Evolutionary conservation across 169 alveolate species (phyloP).

Genomic region (Cyclospora cayetanensis): DNA sequence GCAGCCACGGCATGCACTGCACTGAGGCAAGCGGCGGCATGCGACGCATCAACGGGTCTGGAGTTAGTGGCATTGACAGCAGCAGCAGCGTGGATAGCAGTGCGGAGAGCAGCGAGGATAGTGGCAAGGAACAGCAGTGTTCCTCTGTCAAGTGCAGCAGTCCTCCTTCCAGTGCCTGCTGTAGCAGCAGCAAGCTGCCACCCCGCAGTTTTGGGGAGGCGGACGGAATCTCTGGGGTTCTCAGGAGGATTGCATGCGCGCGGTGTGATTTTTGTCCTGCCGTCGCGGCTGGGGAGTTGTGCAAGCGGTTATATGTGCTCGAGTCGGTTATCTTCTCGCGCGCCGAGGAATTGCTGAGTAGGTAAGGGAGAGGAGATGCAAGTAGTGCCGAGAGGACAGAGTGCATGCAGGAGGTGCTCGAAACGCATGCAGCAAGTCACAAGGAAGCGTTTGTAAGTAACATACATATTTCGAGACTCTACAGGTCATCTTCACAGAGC

Average conservation of each 20-base stretch:
- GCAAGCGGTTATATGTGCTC: background rate
- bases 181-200: background rate
- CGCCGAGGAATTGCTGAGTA: no score
- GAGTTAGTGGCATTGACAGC: background rate
- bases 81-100: no score
- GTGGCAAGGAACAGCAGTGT: no score
- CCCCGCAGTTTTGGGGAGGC: background rate
- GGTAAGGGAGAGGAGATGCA: no score
- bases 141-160: no score
- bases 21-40: background rate
- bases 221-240: background rate
- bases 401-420: no score
- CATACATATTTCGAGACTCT: no score
- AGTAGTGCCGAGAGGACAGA: no score
- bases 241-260: background rate
- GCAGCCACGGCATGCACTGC: background rate
- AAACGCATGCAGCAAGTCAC: no score
- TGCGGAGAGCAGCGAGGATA: no score
- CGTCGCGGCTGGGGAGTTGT: background rate
- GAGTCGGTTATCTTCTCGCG: background rate
- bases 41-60: background rate
- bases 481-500: no score
- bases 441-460: no score
- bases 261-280: background rate
- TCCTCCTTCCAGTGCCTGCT: background rate